phyloP scores from a whole-genome alignment of 345 rosid species.

The Aurinia saxatilis region DNA sequence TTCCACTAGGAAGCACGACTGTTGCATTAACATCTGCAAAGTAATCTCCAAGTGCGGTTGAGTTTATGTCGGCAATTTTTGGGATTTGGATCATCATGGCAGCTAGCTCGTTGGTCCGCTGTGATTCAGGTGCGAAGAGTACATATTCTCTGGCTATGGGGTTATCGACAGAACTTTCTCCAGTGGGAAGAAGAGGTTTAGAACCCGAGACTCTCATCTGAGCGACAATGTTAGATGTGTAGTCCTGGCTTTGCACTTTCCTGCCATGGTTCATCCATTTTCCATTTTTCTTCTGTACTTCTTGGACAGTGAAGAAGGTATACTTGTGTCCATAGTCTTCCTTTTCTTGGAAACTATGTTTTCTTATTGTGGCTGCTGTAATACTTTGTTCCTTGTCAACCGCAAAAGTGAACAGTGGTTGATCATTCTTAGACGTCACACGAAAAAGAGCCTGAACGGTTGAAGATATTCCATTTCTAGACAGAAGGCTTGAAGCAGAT shows the following conservation, averaged over 20 bases:
- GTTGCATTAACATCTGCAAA: slow-evolving; percentile 36
- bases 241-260: slow-evolving; percentile 54
- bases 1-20: slow-evolving; percentile 82
- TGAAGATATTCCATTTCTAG: slow-evolving; percentile 37
- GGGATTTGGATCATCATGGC: slow-evolving; percentile 76
- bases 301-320: slow-evolving; percentile 65
- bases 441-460: slow-evolving; percentile 73
- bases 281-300: slow-evolving; percentile 64
- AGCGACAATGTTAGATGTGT: slow-evolving; percentile 59
- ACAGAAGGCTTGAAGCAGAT: slow-evolving; percentile 25
- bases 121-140: slow-evolving; percentile 48
- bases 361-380: slow-evolving; percentile 73
- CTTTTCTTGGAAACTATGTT: slow-evolving; percentile 34
- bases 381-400: slow-evolving; percentile 64
- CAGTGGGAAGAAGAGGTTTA: slow-evolving; percentile 18
- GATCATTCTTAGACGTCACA: slow-evolving; percentile 74
- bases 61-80: slow-evolving; percentile 11
- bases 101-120: slow-evolving; percentile 73
- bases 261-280: slow-evolving; percentile 70
- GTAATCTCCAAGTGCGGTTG: slow-evolving; percentile 21
- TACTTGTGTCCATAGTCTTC: slow-evolving; percentile 54
- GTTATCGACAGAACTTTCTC: slow-evolving; percentile 27
- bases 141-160: slow-evolving; percentile 55
- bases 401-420: slow-evolving; percentile 78
- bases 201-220: slow-evolving; percentile 74